A percentile compares a stretch with the other conserved stretches of the same genome.
These are phyloP conservation scores for Ceratobasidium sp. DNA, from an alignment of 1,284 basidiomycete genomes.

Conservation along the genomic window DNA sequence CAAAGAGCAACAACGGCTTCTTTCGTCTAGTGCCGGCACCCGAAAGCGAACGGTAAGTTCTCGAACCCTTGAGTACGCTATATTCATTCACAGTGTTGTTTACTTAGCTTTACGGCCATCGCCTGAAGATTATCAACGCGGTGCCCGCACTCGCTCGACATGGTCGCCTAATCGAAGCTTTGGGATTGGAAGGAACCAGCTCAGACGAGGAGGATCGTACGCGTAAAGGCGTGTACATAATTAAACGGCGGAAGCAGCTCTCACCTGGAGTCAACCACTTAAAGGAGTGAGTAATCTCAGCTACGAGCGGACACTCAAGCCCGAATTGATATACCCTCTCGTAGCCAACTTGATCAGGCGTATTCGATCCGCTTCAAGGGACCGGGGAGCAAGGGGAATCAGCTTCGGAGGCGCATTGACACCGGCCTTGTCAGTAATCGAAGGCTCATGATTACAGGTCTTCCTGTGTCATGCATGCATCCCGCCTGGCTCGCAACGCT, in stretches of 20 bases:
- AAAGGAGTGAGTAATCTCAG: not conserved
- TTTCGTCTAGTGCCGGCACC: not conserved
- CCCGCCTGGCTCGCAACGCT: constrained; percentile 1
- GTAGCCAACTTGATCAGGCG: not conserved
- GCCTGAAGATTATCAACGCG: not conserved
- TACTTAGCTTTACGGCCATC: not conserved
- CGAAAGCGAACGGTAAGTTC: constrained; percentile 5
- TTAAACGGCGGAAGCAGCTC: not conserved
- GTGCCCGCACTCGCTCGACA: not conserved
- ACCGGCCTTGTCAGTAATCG: not conserved
- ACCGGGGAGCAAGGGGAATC: not conserved
- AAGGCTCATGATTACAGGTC: not conserved
- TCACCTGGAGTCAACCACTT: not conserved
- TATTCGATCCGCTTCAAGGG: not conserved
- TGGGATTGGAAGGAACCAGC: constrained; percentile 4
- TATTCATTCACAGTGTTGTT: not conserved
- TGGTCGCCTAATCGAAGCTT: not conserved
- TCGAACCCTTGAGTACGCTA: not conserved
- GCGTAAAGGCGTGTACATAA: not conserved
- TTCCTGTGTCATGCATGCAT: not conserved
- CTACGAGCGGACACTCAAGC: not conserved
- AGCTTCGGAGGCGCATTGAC: not conserved
- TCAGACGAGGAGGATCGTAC: constrained; percentile 16
- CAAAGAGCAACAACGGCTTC: not conserved
- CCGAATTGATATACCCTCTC: not conserved